Percentiles rank a stretch among this genome's conserved stretches.
Conservation (phyloP, 495 filamentous ascomycete species). For the Neurospora terricola region DNA sequence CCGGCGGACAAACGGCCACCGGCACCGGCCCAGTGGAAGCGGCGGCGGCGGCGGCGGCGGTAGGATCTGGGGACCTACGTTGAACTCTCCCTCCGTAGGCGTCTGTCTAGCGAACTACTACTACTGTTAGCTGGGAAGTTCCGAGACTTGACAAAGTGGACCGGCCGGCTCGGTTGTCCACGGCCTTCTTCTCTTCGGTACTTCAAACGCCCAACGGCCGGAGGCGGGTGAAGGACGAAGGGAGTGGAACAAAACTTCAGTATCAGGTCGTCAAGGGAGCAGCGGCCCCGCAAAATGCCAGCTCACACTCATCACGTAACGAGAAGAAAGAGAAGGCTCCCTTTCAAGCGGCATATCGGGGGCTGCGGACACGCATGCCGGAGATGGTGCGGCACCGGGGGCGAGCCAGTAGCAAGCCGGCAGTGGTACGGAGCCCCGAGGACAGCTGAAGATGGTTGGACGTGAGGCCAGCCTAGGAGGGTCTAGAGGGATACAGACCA, state of each 20-base stretch:
- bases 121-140: neutral
- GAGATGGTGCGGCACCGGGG: neutral
- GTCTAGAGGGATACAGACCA: neutral
- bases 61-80: neutral
- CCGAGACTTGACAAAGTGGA: neutral
- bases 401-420: neutral
- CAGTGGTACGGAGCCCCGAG: neutral
- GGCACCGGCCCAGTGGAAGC: neutral
- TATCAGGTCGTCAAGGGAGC: neutral
- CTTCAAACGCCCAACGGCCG: neutral
- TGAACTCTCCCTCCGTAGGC: neutral
- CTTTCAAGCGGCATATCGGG: neutral
- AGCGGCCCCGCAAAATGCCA: neutral
- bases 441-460: neutral
- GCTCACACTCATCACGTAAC: neutral
- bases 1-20: neutral
- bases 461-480: neutral
- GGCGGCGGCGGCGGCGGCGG: neutral
- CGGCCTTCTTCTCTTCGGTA: neutral
- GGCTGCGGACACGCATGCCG: neutral
- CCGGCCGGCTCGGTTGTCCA: neutral
- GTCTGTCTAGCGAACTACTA: neutral
- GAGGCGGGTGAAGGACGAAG: neutral
- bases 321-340: neutral
- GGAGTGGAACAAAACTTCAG: neutral